These are phyloP conservation scores for Porodaedalea pini DNA, from an alignment of 1,284 basidiomycete genomes.

Conservation along the genomic window DNA sequence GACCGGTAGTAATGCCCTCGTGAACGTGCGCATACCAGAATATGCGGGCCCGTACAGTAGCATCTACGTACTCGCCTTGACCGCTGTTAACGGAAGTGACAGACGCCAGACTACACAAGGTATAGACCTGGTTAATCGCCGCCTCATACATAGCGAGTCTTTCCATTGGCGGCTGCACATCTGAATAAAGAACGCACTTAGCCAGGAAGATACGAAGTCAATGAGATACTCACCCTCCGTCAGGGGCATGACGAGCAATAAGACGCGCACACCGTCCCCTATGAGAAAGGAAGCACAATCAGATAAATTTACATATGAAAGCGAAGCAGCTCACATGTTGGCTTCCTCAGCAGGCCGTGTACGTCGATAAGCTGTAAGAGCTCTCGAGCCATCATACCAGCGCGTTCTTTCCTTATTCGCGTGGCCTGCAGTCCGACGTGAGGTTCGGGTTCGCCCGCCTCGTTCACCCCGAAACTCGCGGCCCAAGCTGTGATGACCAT, in stretches of 20 bases:
- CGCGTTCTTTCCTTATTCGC: conserved; percentile 38
- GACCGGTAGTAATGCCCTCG: conserved; percentile 75
- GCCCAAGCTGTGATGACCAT: conserved; percentile 82
- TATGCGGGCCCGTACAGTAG: conserved; percentile 65
- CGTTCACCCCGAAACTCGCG: conserved; percentile 79
- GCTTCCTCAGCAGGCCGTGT: conserved; percentile 73
- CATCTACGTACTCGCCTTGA: conserved; percentile 55
- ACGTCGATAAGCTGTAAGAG: conserved; percentile 76
- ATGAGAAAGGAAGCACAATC: background rate
- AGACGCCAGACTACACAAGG: conserved; percentile 57
- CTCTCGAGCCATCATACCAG: conserved; percentile 63
- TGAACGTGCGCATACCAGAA: conserved; percentile 85
- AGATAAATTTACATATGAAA: background rate
- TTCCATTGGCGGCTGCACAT: conserved; percentile 48
- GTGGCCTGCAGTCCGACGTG: conserved; percentile 35
- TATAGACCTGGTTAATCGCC: conserved; percentile 62
- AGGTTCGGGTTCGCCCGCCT: conserved; percentile 52
- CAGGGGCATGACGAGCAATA: conserved; percentile 75
- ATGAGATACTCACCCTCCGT: conserved; percentile 60
- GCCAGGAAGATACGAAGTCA: conserved; percentile 14
- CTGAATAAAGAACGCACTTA: conserved; percentile 30
- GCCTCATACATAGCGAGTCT: conserved; percentile 58
- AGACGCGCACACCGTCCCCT: conserved; percentile 72
- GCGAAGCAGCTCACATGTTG: conserved; percentile 46
- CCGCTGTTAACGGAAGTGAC: conserved; percentile 46